phyloP scores from a whole-genome alignment of 345 rosid genomes.

The Hibiscus trionum region DNA sequence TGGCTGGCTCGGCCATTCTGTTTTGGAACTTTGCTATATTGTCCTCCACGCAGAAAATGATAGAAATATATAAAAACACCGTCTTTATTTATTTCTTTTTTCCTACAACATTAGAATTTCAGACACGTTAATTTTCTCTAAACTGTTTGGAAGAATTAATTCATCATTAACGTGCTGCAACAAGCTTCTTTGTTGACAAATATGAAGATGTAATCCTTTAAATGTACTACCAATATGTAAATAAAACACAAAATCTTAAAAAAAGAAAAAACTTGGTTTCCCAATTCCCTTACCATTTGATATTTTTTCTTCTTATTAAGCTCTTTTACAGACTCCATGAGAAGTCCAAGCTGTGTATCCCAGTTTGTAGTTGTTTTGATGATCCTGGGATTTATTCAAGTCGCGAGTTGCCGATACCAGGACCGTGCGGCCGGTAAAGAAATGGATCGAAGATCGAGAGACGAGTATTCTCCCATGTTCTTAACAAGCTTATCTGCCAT shows the following conservation, averaged over 20 bases:
- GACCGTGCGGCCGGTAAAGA: not conserved
- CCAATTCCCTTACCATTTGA: not conserved
- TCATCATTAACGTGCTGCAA: not conserved
- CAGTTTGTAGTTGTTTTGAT: not conserved
- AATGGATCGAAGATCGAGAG: not conserved
- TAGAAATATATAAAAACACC: not conserved
- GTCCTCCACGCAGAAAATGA: not conserved
- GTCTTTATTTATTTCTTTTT: not conserved
- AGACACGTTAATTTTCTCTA: too few relatives aligned
- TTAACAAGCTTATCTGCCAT: conserved; percentile 14
- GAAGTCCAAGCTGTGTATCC: not conserved
- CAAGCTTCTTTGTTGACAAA: conserved; percentile 10
- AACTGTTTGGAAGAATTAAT: not conserved
- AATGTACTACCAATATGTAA: not conserved
- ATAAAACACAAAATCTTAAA: not conserved
- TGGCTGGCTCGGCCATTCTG: not conserved
- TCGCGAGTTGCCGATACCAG: conserved; percentile 10
- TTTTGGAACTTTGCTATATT: not conserved
- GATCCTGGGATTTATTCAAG: conserved; percentile 11
- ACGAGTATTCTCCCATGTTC: conserved; percentile 2
- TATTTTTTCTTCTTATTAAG: not conserved
- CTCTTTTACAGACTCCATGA: not conserved
- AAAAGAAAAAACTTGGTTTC: not conserved
- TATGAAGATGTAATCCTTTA: not conserved
- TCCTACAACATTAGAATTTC: not conserved